These are phyloP conservation scores for Pythium scleroteichum DNA, from an alignment of 352 stramenopile species.

Conservation along the genomic window DNA sequence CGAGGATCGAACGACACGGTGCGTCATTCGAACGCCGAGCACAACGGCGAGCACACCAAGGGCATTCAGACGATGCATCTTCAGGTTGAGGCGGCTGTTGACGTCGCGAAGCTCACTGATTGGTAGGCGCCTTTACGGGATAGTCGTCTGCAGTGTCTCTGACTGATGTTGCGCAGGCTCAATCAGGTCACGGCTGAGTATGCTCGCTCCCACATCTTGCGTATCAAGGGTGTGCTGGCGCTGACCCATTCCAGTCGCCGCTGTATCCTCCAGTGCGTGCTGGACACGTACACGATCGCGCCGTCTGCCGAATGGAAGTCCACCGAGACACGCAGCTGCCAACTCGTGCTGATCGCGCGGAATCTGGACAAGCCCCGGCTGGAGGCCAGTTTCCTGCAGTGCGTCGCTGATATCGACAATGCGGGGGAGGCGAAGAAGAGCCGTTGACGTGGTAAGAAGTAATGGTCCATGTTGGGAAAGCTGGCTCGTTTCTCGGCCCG, in stretches of 20 bases:
- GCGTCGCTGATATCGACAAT: slow-evolving; percentile 25
- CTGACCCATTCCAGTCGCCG: slow-evolving; percentile 42
- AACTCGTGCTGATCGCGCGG: slow-evolving; percentile 69
- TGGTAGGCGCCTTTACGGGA: slow-evolving; percentile 34
- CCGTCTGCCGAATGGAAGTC: slow-evolving; percentile 41
- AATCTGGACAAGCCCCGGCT: slow-evolving; percentile 45
- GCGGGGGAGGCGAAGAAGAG: slow-evolving; percentile 25
- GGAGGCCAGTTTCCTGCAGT: slow-evolving; percentile 47
- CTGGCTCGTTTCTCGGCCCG: background rate
- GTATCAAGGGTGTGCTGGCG: slow-evolving; percentile 65
- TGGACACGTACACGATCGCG: slow-evolving; percentile 79
- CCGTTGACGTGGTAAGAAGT: slow-evolving; percentile 4
- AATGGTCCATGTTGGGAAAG: background rate
- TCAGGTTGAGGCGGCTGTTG: slow-evolving; percentile 45
- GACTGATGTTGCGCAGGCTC: slow-evolving; percentile 29
- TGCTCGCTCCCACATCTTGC: slow-evolving; percentile 56
- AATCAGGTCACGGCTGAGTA: slow-evolving; percentile 53
- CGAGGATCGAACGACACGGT: slow-evolving; percentile 14
- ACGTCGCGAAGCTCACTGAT: slow-evolving; percentile 54
- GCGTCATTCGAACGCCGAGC: slow-evolving; percentile 7
- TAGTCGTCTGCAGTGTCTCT: background rate
- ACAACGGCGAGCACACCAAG: slow-evolving; percentile 42
- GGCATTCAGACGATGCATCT: slow-evolving; percentile 60
- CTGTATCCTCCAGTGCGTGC: slow-evolving; percentile 68
- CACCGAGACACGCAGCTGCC: slow-evolving; percentile 39